Base-by-base conservation (phyloP, 2,329 filamentous ascomycete species). In the Diaporthe citrichinensis region DNA sequence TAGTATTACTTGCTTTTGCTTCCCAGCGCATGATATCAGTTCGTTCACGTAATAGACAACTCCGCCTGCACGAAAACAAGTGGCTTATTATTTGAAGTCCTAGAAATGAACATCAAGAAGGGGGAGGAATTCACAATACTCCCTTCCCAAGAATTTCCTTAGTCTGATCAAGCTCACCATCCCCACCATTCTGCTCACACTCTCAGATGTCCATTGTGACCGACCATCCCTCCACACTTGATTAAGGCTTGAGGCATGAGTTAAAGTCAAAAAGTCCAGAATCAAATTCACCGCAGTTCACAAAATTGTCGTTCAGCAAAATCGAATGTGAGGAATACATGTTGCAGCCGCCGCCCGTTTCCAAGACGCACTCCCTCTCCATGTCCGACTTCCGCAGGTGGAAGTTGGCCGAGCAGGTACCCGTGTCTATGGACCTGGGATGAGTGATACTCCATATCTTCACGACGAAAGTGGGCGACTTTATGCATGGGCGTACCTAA, bases 371-470 rank as follows among this genome's bases (percentile, higher is more conserved):
- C 7, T n/a, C 10, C 17, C 10, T 14, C 49, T 7, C n/a, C 49
- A 53, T 14, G 12, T 25, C 49, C n/a, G 12, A 53, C 9, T 14
- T 28, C n/a, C n/a, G 4, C 23, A 51, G 12, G 10, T 8, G 49
- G 28, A 2, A 9, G 23, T 53, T 20, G 49, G 49, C n/a, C n/a
- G 1, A 53, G 1, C n/a, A 28, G 49, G 49, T 28, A 25, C n/a
- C n/a, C 2, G 34, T 25, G 2, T 59, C 34, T 25, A 8, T 17
- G 34, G n/a, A 15, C 12, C 12, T 14, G n/a, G 14, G 20, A 59
- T 7, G 9, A n/a, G 12, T 3, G 10, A 36, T 1, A 2, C 2
- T 14, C 3, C 4, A n/a, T n/a, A 14, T 36, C 12, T 3, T 34
- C 17, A 23, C 17, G 31, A 14, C 31, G 28, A 3, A 57, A 28